phyloP scores from a whole-genome alignment of 1,139 yeast genomes.

The Pichia cactophila region DNA sequence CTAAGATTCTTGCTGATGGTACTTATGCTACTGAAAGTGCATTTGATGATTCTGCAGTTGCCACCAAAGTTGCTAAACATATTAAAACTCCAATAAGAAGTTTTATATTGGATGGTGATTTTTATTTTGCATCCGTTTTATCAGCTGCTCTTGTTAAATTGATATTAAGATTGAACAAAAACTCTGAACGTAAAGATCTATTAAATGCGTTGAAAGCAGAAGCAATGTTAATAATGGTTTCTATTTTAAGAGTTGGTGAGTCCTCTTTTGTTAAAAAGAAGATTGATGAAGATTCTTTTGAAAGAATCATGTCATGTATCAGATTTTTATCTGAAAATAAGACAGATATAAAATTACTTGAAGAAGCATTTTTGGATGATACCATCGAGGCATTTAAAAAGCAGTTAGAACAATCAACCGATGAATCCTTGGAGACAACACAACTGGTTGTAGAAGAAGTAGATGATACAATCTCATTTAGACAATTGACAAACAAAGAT shows the following conservation, averaged over 20 bases:
- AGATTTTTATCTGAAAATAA: slow-evolving; percentile 60
- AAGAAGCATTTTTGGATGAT: slow-evolving; percentile 76
- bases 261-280: slow-evolving; percentile 65
- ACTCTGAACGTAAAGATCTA: slow-evolving; percentile 46
- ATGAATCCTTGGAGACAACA: slow-evolving; percentile 53
- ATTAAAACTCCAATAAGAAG: slow-evolving; percentile 69
- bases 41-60: slow-evolving; percentile 31
- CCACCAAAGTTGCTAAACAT: slow-evolving; percentile 27
- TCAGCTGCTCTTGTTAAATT: slow-evolving; percentile 86
- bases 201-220: slow-evolving; percentile 88
- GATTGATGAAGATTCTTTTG: slow-evolving; percentile 93
- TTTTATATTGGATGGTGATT: slow-evolving; percentile 79
- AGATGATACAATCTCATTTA: slow-evolving; percentile 74
- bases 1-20: slow-evolving; percentile 92
- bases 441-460: slow-evolving; percentile 70
- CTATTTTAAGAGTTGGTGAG: slow-evolving; percentile 84
- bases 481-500: slow-evolving; percentile 62
- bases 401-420: slow-evolving; percentile 38
- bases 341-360: slow-evolving; percentile 39
- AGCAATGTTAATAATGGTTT: slow-evolving; percentile 86
- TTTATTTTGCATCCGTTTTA: slow-evolving; percentile 82
- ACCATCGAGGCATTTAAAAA: slow-evolving; percentile 74
- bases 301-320: slow-evolving; percentile 80
- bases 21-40: slow-evolving; percentile 97
- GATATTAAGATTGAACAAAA: slow-evolving; percentile 65